Base-by-base conservation (phyloP, 495 filamentous ascomycete genomes). In the Parmelia sp. region DNA sequence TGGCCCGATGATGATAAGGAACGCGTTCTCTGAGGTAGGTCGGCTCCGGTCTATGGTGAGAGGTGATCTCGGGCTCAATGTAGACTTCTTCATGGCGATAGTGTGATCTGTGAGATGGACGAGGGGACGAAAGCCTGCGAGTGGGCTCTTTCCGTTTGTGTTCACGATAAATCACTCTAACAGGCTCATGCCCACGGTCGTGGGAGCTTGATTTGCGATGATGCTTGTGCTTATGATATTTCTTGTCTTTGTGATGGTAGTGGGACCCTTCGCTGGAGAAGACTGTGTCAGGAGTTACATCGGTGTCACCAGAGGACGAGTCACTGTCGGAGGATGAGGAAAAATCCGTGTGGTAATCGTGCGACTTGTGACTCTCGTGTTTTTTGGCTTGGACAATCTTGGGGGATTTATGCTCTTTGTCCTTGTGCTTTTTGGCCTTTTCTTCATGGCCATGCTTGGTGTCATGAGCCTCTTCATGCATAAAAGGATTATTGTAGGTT, bases 71-170 rank as follows among this genome's bases (percentile, higher is more conserved):
- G 49, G 49, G 49, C 15, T 31, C 49, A 53, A 53, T 27, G 31
- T 53, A 53, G 15, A 53, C 25, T 31, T 31, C 49, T 31, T 53
- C 49, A 53, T 31, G 49, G 29, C 49, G 49, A 53, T 53, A 53
- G 27, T 27, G 49, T 12, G 27, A 31, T 31, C 49, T 53, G 14
- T 53, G 49, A 53, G 49, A 31, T 14, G 49, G 49, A 53, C 25
- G 27, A 53, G 49, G 49, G 49, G 49, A 53, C 14, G 49, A 31
- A 17, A 31, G 27, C 49, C 49, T 53, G 49, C 49, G 49, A 19
- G 9, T 15, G 27, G 61, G 61, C 25, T 33, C 51, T 42, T 63
- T 63, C 15, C 61, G 61, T 33, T 14, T 55, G 42, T 63, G 61
- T 37, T 63, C 61, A 3, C 61, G 61, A 36, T 51, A 56, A 19